Base-by-base conservation (phyloP, 1,284 basidiomycete species). In the Trametes pubescens region DNA sequence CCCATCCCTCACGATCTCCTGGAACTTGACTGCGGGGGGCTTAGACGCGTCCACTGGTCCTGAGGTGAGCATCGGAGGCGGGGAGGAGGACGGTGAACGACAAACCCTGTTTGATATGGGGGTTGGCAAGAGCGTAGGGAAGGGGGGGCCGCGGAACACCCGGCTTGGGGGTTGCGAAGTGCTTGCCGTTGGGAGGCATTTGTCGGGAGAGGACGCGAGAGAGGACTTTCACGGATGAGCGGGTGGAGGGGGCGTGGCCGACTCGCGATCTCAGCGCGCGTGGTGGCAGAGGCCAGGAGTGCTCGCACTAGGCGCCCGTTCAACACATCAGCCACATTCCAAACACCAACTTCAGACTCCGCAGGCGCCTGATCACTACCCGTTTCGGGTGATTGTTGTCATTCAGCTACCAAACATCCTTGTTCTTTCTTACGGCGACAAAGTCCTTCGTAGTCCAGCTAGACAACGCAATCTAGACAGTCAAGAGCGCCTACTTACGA, bases 1-100 rank as follows among this genome's bases (percentile, higher is more conserved):
- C 18, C 82, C 84, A 70, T 90, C 88, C 29, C 88, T 80, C 44
- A 86, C 82, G 66, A 91, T 90, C 68, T 89, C 87, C 76, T 91
- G 89, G 65, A 89, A 89, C 79, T 90, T 91, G 67, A 91, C 87
- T 1, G 75, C 70, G 14, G 78, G 80, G 21, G 76, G 63, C 49
- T 76, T 79, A 34, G 67, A 63, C 21, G 66, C 61, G 59, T 77
- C 76, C 38, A 74, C 77, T 78, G 57, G 56, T n/a, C 47, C 54
- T 61, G 59, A 44, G 57, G 62, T 64, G 52, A 64, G 66, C 22
- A 53, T 32, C 44, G 62, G 48, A 49, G 51, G 43, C 47, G 47
- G n/a, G 69, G 69, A 55, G 66, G 29, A 80, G 14, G 29, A 40
- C 40, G 48, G 57, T 16, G 40, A 55, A 38, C 24, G 14, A 76